Percentiles rank a stretch among this genome's conserved stretches.
These are phyloP conservation scores for Huntiella abstrusa DNA, from an alignment of 2,329 filamentous ascomycete species.

Conservation along the genomic window DNA sequence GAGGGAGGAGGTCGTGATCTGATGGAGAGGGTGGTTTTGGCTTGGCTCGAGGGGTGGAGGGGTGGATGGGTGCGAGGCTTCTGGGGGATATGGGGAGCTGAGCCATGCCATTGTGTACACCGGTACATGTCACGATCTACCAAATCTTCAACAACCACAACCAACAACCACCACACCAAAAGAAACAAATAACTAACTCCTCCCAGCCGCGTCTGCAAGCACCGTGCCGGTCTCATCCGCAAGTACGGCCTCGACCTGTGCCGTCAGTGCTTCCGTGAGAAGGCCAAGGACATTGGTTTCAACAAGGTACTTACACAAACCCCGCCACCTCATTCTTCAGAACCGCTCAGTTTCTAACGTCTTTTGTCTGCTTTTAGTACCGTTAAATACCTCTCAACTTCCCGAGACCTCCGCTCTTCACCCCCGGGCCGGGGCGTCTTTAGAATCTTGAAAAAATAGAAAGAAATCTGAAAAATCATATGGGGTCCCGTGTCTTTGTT, in stretches of 20 bases:
- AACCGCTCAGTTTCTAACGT: conserved; percentile 1
- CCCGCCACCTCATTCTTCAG: no score
- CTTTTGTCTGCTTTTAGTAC: conserved; percentile 3
- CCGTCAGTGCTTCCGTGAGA: conserved; percentile 64
- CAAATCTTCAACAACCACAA: no score
- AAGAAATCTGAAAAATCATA: conserved; percentile 10
- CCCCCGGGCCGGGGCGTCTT: no score
- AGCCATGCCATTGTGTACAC: no score
- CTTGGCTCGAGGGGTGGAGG: no score
- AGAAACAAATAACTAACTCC: background rate
- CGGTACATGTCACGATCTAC: no score
- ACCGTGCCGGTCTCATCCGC: conserved; percentile 97
- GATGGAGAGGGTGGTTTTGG: background rate
- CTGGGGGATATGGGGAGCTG: no score
- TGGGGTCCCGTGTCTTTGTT: background rate
- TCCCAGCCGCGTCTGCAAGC: conserved; percentile 53
- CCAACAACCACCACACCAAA: background rate
- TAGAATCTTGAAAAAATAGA: conserved; percentile 8
- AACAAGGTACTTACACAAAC: conserved; percentile 35
- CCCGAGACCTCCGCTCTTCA: background rate
- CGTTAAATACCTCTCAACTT: conserved; percentile 12
- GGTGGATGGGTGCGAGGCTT: no score
- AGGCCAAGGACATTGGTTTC: conserved; percentile 54
- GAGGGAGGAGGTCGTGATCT: background rate
- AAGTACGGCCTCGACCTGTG: conserved; percentile 94